These are phyloP conservation scores for Hirschfeldia incana DNA, from an alignment of 345 rosid genomes.

Conservation along the genomic window DNA sequence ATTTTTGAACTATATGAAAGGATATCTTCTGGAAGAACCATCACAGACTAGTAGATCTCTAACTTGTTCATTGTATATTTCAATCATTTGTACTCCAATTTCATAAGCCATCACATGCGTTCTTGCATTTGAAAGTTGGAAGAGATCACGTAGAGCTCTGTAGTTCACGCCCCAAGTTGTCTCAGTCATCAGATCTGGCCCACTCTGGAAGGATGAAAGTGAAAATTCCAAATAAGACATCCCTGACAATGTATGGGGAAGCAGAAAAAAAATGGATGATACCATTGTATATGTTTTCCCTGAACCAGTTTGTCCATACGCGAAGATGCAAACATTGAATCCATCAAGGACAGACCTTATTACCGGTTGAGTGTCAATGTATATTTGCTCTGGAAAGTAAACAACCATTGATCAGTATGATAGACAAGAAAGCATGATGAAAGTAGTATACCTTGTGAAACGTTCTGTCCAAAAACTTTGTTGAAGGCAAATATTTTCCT, in stretches of 20 bases:
- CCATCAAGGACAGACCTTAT: constrained; percentile 93
- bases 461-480: constrained; percentile 74
- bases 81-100: constrained; percentile 97
- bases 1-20: constrained; percentile 32
- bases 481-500: constrained; percentile 84
- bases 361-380: constrained; percentile 73
- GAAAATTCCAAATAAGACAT: neutral
- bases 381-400: constrained; percentile 68
- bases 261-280: neutral
- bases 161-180: constrained; percentile 96
- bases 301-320: constrained; percentile 99
- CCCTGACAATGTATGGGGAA: neutral
- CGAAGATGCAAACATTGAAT: constrained; percentile 91
- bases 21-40: constrained; percentile 96
- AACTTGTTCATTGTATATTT: constrained; percentile 98
- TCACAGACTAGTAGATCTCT: constrained; percentile 83
- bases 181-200: constrained; percentile 77
- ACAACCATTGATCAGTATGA: constrained; percentile 3
- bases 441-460: constrained; percentile 66
- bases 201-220: constrained; percentile 57
- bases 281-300: constrained; percentile 99
- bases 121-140: constrained; percentile 76
- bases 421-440: constrained; percentile 12
- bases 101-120: constrained; percentile 64
- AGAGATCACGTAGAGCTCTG: constrained; percentile 85